Evolutionary conservation across 208 protist genomes (phyloP).

Genomic region (Acanthamoeba triangularis): DNA sequence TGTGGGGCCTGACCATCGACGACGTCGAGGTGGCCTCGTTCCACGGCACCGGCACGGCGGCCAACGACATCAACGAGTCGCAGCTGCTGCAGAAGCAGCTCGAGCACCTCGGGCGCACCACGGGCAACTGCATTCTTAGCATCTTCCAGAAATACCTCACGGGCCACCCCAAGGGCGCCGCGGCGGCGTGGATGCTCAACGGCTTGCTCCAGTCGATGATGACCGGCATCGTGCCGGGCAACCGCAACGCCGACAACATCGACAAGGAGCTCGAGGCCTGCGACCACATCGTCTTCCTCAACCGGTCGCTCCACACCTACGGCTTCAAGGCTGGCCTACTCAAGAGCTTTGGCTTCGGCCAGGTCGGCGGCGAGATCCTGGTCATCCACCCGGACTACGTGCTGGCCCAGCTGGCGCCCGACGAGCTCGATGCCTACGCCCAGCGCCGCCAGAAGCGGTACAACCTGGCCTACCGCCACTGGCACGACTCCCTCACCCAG

Average conservation of each 20-base stretch:
- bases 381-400: constrained; percentile 88
- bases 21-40: constrained; percentile 92
- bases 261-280: constrained; percentile 83
- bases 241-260: constrained; percentile 92
- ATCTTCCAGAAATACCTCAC: constrained; percentile 92
- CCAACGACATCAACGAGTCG: constrained; percentile 91
- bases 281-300: constrained; percentile 87
- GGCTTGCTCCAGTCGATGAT: constrained; percentile 89
- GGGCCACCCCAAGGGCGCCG: constrained; percentile 91
- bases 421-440: constrained; percentile 24
- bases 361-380: constrained; percentile 89
- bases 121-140: constrained; percentile 87
- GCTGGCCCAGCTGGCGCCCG: constrained; percentile 79
- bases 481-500: constrained; percentile 82
- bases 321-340: constrained; percentile 86
- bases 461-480: constrained; percentile 77
- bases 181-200: constrained; percentile 92
- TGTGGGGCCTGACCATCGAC: constrained; percentile 90
- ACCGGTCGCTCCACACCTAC: constrained; percentile 78
- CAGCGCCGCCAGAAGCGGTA: constrained; percentile 75
- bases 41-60: constrained; percentile 91
- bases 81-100: constrained; percentile 88
- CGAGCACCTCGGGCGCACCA: constrained; percentile 86
- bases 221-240: constrained; percentile 88
- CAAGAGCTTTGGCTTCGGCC: constrained; percentile 91